A percentile compares a stretch with the other conserved stretches of the same genome.
phyloP scores from a whole-genome alignment of 2,329 filamentous ascomycete species.

The Claviceps quebecensis region DNA sequence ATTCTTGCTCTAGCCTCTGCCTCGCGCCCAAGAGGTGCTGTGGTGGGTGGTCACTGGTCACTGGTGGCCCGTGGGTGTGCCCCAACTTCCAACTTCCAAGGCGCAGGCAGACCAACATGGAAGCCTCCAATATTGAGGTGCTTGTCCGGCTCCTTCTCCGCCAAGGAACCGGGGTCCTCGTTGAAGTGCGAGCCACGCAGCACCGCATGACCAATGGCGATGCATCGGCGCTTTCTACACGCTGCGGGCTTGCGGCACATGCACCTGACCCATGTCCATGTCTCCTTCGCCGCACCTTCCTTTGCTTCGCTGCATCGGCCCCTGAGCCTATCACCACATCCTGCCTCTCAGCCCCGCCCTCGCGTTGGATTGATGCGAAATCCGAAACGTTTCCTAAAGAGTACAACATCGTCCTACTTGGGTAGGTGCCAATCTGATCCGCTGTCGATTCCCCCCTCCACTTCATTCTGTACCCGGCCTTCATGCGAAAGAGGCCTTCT shows the following conservation, averaged over 20 bases:
- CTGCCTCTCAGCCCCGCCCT: neutral
- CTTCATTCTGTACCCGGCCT: neutral
- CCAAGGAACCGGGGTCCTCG: neutral
- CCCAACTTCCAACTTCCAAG: too few relatives aligned
- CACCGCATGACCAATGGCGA: neutral
- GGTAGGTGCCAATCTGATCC: neutral
- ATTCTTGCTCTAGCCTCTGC: too few relatives aligned
- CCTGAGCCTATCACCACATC: neutral
- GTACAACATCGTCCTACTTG: neutral
- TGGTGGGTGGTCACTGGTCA: too few relatives aligned
- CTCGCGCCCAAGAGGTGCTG: too few relatives aligned
- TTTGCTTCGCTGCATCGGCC: conserved; percentile 2
- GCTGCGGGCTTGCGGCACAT: neutral
- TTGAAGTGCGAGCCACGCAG: neutral
- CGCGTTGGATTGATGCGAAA: neutral
- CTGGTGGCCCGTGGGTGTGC: too few relatives aligned
- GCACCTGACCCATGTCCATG: neutral
- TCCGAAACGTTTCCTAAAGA: neutral
- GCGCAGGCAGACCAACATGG: too few relatives aligned
- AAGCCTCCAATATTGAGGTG: too few relatives aligned
- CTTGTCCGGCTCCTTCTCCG: too few relatives aligned
- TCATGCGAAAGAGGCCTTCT: neutral
- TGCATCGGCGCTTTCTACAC: neutral
- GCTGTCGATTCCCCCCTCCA: neutral
- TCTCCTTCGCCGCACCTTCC: conserved; percentile 3